phyloP scores from a whole-genome alignment of 2,329 filamentous ascomycete species.

The Apiospora malaysiana region DNA sequence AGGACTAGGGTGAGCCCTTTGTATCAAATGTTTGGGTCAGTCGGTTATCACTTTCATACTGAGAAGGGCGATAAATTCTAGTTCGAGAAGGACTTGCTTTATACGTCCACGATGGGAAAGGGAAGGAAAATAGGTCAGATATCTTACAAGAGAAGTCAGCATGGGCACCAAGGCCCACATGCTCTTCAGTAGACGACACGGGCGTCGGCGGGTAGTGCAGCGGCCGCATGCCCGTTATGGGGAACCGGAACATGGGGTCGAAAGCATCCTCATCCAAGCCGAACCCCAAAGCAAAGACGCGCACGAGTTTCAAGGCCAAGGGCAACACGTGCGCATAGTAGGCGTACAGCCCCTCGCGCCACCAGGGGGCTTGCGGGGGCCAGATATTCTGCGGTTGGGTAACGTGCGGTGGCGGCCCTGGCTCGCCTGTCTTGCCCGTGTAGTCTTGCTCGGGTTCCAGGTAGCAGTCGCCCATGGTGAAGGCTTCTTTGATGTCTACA shows the following conservation, averaged over 20 bases:
- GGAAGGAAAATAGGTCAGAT: not conserved
- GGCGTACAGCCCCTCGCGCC: conserved; percentile 40
- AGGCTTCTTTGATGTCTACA: conserved; percentile 42
- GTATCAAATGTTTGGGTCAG: no score
- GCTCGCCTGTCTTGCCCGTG: conserved; percentile 32
- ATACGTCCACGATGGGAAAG: no score
- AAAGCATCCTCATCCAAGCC: conserved; percentile 45
- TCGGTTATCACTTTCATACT: no score
- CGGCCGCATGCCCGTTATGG: conserved; percentile 48
- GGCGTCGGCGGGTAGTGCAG: conserved; percentile 47
- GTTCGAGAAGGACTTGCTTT: no score
- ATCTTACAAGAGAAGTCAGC: conserved; percentile 46
- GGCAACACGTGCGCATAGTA: conserved; percentile 41
- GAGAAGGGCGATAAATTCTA: no score
- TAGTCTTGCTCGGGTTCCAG: conserved; percentile 45
- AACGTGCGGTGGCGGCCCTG: conserved; percentile 34
- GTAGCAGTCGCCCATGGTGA: conserved; percentile 45
- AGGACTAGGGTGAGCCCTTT: conserved; percentile 45
- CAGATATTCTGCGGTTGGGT: conserved; percentile 42
- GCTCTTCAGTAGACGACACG: conserved; percentile 31
- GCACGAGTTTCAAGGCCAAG: conserved; percentile 40
- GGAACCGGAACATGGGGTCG: conserved; percentile 44
- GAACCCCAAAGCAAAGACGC: conserved; percentile 46
- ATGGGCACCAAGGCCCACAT: conserved; percentile 47
- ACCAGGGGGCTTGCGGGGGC: conserved; percentile 40